phyloP scores from a whole-genome alignment of 202 grass and related monocot species.

The Zoysia matrella region DNA sequence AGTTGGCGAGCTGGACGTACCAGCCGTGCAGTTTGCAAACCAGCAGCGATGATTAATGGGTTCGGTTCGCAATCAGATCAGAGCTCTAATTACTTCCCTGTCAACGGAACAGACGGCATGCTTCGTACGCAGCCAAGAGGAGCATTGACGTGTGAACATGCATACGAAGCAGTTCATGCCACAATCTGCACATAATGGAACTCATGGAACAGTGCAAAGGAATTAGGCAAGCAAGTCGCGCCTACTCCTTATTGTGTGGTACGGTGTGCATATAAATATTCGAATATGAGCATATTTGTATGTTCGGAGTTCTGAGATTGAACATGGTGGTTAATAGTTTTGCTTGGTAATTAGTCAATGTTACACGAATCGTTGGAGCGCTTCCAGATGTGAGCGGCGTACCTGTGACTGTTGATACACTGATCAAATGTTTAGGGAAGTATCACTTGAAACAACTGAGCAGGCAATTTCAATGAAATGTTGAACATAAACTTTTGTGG shows the following conservation, averaged over 20 bases:
- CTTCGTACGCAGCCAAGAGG: constrained; percentile 18
- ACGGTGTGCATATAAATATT: too few relatives aligned
- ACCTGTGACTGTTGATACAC: neutral
- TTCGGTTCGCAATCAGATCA: constrained; percentile 24
- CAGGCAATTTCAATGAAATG: too few relatives aligned
- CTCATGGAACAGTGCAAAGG: neutral
- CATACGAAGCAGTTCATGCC: neutral
- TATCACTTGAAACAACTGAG: too few relatives aligned
- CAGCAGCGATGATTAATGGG: neutral
- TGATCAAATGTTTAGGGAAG: too few relatives aligned
- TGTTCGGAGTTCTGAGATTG: too few relatives aligned
- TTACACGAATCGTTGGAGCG: too few relatives aligned
- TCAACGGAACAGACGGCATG: constrained; percentile 38
- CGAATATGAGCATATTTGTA: too few relatives aligned
- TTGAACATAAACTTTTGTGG: too few relatives aligned
- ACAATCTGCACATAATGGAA: neutral
- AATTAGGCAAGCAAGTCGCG: neutral
- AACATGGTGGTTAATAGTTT: too few relatives aligned
- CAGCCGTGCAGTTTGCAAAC: constrained; percentile 3
- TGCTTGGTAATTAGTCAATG: too few relatives aligned
- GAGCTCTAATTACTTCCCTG: constrained; percentile 13
- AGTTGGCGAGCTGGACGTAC: constrained; percentile 18
- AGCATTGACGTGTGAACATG: constrained; percentile 18
- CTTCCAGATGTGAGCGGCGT: neutral
- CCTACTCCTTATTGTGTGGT: neutral